Evolutionary conservation across 305 asterid genomes (phyloP).

Genomic region (Solanum hybrid): DNA sequence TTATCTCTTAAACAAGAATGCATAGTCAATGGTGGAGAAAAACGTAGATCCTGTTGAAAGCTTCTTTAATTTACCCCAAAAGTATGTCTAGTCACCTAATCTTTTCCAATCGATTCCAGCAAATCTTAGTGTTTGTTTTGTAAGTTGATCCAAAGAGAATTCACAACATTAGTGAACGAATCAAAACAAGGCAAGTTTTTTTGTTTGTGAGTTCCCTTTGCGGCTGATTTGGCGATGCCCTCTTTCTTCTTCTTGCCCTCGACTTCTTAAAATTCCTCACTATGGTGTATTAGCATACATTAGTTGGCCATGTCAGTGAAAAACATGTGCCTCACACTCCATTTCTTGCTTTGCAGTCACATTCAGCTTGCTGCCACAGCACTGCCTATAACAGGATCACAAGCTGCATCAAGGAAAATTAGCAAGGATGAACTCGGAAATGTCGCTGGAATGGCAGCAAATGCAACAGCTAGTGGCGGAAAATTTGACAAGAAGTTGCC

Average conservation of each 20-base stretch:
- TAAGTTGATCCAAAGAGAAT: not conserved
- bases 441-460: slow-evolving; percentile 91
- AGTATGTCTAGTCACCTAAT: not conserved
- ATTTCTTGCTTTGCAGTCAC: slow-evolving; percentile 52
- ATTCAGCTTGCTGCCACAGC: slow-evolving; percentile 84
- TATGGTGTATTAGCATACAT: not conserved
- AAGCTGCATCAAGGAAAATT: slow-evolving; percentile 50
- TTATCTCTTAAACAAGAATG: not conserved
- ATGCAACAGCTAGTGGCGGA: slow-evolving; percentile 95
- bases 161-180: not conserved
- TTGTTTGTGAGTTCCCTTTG: not conserved
- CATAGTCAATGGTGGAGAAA: not conserved
- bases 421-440: slow-evolving; percentile 79
- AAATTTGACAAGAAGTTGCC: slow-evolving; percentile 93
- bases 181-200: not conserved
- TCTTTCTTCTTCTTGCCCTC: not conserved
- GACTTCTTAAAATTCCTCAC: not conserved
- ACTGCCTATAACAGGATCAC: slow-evolving; percentile 78
- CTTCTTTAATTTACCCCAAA: not conserved
- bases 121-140: not conserved
- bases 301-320: not conserved
- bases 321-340: not conserved
- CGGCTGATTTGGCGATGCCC: not conserved
- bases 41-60: not conserved
- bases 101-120: not conserved